Base-by-base conservation (phyloP, 176 grass and related monocot genomes). In the Avena atlantica region DNA sequence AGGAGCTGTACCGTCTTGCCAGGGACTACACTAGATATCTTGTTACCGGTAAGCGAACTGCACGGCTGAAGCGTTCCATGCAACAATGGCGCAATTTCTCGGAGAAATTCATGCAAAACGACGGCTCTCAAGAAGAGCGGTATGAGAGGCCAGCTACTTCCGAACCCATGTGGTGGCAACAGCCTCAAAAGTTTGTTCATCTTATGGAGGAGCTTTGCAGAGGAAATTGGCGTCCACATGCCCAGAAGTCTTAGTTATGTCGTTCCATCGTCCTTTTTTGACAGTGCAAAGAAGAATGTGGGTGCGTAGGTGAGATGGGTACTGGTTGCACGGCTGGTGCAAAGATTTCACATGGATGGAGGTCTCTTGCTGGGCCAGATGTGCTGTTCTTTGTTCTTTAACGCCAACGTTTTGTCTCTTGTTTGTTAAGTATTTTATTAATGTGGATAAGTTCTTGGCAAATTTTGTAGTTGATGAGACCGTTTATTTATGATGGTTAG, bases 1-100 rank as follows among this genome's bases (percentile, higher is more conserved):
- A 98, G 75, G 97, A 98, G 69, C 68, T 96, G 75, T 79, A 81
- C 15, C 90, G 87, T 74, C 90, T 98, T 81, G 90, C 87, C 49
- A 89, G 89, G 63, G 97, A 98, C 87, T 98, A 93, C 80, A 88
- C 91, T 70, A 98, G 90, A 70, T 98, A 92, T 88, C 83, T 89
- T 51, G 79, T 98, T 84, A 93, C 92, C 3, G 90, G 87, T 60
- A 92, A 92, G 87, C 85, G 89, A 40, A 98, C 86, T 84, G 78
- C 86, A 9, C 90, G 97, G 12, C 76, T 98, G 79, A 86, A 78
- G 50, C 87, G 91, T 2, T 79, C 86, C 15, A 91, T 91, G 86
- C 50, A 89, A 45, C 73, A 78, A 62, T 97, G 83, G 86, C 42
- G 71, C 45, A 88, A 48, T 66, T 86, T 91, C 72, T 89, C 83